Evolutionary conservation across 176 grass and related monocot species (phyloP).

Genomic region (Carex cristatella): DNA sequence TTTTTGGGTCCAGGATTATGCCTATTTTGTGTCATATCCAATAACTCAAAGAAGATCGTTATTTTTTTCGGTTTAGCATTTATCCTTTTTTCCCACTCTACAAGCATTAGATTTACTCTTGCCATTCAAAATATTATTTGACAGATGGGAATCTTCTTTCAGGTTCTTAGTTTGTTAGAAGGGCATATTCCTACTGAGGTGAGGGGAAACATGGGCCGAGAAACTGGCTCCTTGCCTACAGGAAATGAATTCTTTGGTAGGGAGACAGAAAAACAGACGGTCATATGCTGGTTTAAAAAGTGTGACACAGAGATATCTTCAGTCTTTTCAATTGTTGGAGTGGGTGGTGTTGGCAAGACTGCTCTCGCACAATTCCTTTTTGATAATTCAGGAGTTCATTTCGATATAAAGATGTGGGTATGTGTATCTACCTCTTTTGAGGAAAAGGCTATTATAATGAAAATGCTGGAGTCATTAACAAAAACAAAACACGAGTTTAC

Average conservation of each 20-base stretch:
- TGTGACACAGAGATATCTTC: neutral
- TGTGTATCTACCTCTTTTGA: slow-evolving; percentile 21
- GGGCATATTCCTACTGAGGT: neutral
- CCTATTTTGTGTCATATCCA: neutral
- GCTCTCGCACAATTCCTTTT: slow-evolving; percentile 10
- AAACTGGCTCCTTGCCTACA: neutral
- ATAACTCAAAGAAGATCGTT: neutral
- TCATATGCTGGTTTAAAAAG: neutral
- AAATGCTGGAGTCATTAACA: slow-evolving; percentile 15
- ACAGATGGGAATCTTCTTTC: neutral
- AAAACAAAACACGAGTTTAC: neutral
- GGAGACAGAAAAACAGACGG: neutral
- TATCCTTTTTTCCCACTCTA: neutral
- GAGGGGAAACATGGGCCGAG: neutral
- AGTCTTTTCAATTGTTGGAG: neutral
- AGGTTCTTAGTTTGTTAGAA: neutral
- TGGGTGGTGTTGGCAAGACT: slow-evolving; percentile 26
- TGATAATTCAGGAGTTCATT: neutral
- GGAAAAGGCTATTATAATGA: neutral
- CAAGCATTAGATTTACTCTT: neutral
- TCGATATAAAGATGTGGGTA: slow-evolving; percentile 25
- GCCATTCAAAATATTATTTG: neutral
- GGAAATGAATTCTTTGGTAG: slow-evolving; percentile 9
- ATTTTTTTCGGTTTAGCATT: neutral
- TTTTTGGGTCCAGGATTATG: neutral